These are phyloP conservation scores for Fusarium sp. DNA, from an alignment of 2,329 filamentous ascomycete genomes.

Conservation along the genomic window DNA sequence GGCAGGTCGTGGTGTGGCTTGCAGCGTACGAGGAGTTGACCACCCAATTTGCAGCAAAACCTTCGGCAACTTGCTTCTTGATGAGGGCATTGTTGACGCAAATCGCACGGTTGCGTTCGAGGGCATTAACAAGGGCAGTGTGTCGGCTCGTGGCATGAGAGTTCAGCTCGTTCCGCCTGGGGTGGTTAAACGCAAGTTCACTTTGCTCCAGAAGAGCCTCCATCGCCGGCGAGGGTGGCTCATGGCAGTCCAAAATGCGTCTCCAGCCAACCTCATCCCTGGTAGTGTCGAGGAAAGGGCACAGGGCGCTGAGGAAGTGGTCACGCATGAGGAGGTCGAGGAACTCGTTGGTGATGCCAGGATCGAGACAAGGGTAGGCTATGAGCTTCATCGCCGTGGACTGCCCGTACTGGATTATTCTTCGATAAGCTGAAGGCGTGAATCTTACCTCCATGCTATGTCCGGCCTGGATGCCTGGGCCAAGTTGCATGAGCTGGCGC, in stretches of 20 bases:
- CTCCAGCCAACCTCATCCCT: too few species aligned
- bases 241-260: too few species aligned
- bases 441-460: not conserved
- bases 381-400: not conserved
- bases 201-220: too few species aligned
- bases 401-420: not conserved
- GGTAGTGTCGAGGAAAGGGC: not conserved
- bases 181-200: too few species aligned
- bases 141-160: too few species aligned
- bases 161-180: too few species aligned
- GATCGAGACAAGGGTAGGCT: constrained; percentile 14
- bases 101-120: constrained; percentile 15
- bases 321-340: constrained; percentile 13
- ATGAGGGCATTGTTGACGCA: not conserved
- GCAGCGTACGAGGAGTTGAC: not conserved
- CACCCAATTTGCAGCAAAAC: not conserved
- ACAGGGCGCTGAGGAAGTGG: constrained; percentile 14
- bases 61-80: not conserved
- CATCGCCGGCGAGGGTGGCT: too few species aligned
- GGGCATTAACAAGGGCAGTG: not conserved
- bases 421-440: not conserved
- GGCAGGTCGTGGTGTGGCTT: not conserved
- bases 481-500: not conserved
- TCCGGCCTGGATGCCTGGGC: not conserved
- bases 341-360: constrained; percentile 20